Base-by-base conservation (phyloP, 2,329 filamentous ascomycete species). In the Fusarium sororula region DNA sequence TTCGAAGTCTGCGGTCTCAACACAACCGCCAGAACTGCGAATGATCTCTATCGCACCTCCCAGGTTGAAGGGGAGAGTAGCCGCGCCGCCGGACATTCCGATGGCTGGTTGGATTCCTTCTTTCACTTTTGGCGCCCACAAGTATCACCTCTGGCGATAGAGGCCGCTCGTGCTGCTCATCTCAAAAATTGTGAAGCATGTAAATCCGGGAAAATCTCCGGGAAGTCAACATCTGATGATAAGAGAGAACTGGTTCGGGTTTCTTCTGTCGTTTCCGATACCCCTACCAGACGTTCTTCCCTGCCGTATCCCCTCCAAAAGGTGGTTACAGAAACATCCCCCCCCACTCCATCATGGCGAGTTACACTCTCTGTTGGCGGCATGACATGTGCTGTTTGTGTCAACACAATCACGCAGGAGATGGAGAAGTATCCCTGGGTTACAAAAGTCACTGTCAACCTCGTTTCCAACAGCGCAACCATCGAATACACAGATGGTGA, bases 331-430 rank as follows among this genome's bases (percentile, higher is more conserved):
- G 67, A 62, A 26, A 32, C 66, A 12, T 12, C 56, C 3, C 35
- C 76, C n/a, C 35, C 76, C n/a, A 66, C 69, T 20, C 57, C 75
- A 11, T 41, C 63, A 26, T 90, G 87, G 85, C 82, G 85, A 44
- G 88, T 85, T 5, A 86, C 83, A 1, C 72, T 91, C n/a, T 89
- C 90, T 26, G 87, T 95, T 45, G 89, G 87, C 35, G 92, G 92
- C 59, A 94, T 95, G 92, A 93, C 90, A 8, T 94, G 93, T 79
- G 89, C 90, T 20, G 87, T 91, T 18, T 95, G 93, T 77, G 87
- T 87, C 60, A 91, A 91, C 77, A 85, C 86, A 44, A 89, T 94
- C 74, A 90, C 88, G 18, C 83, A 87, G 12, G 88, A 89, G 70
- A 81, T 94, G 42, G 83, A 88, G 53, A 88, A 89, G 69, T 73